phyloP scores from a whole-genome alignment of 805 yeast genomes.

The Crinitomyces ghanaensis region DNA sequence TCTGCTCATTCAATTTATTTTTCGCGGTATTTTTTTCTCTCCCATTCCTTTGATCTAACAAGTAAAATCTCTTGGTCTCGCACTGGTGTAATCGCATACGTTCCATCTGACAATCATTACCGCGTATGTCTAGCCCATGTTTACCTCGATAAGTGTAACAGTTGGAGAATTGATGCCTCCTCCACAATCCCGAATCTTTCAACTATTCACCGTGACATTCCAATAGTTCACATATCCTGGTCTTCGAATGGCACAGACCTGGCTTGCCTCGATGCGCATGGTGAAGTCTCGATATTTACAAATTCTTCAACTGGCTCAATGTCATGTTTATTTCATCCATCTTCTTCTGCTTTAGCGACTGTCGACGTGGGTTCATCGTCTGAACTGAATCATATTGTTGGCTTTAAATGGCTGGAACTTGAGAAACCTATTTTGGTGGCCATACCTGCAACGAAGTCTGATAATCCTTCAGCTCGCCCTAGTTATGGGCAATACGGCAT shows the following conservation, averaged over 20 bases:
- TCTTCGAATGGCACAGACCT: slow-evolving; percentile 71
- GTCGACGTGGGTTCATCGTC: slow-evolving; percentile 4
- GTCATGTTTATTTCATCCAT: slow-evolving; percentile 14
- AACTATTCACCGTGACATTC: slow-evolving; percentile 12
- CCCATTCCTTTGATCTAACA: not conserved
- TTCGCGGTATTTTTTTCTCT: too few relatives aligned
- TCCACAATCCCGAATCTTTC: slow-evolving; percentile 25
- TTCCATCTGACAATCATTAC: slow-evolving; percentile 30
- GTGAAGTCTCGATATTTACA: slow-evolving; percentile 20
- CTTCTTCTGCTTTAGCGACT: too few relatives aligned
- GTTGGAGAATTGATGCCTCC: slow-evolving; percentile 67
- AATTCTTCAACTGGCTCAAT: slow-evolving; percentile 13
- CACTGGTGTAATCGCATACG: slow-evolving; percentile 73
- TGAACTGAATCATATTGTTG: slow-evolving; percentile 24
- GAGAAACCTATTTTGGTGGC: slow-evolving; percentile 54
- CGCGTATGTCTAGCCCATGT: slow-evolving; percentile 49
- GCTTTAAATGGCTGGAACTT: slow-evolving; percentile 63
- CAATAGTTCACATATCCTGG: slow-evolving; percentile 36
- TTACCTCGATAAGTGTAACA: slow-evolving; percentile 61
- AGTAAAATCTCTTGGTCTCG: slow-evolving; percentile 60
- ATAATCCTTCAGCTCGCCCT: slow-evolving; percentile 8
- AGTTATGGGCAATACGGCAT: slow-evolving; percentile 36
- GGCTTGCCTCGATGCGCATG: slow-evolving; percentile 55
- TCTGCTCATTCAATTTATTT: too few relatives aligned
- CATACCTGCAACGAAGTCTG: slow-evolving; percentile 40